Conservation (phyloP, 2,329 filamentous ascomycete genomes). For the Hypoxylon sp. region DNA sequence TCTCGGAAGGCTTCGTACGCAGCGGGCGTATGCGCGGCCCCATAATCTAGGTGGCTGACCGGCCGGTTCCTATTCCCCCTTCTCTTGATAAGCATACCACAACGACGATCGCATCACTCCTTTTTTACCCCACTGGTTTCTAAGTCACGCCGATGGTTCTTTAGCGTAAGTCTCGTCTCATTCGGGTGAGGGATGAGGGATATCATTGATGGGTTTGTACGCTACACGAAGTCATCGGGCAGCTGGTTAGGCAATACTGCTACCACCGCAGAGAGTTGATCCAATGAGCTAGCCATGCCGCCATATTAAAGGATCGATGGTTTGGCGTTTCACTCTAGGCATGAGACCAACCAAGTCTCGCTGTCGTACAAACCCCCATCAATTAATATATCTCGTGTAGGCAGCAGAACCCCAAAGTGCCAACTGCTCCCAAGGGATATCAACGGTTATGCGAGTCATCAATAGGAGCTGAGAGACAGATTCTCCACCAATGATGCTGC, state of each 20-base stretch:
- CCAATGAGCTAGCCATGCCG: not conserved
- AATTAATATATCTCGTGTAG: constrained; percentile 17
- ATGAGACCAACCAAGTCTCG: constrained; percentile 3
- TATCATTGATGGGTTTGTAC: constrained; percentile 19
- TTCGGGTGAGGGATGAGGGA: constrained; percentile 9
- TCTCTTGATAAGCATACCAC: constrained; percentile 2
- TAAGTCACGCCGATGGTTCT: constrained; percentile 1
- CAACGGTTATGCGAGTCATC: constrained; percentile 39
- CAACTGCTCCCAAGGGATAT: constrained; percentile 21
- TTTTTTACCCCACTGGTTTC: constrained; percentile 4
- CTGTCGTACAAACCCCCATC: constrained; percentile 11
- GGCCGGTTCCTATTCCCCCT: constrained; percentile 17
- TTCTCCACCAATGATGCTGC: constrained; percentile 14
- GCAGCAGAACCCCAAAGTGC: constrained; percentile 4
- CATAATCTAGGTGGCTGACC: constrained; percentile 14
- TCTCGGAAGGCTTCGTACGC: constrained; percentile 40
- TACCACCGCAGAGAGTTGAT: not conserved
- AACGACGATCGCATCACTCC: constrained; percentile 7
- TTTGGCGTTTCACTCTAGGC: constrained; percentile 1
- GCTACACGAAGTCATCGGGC: constrained; percentile 23
- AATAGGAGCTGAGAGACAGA: constrained; percentile 12
- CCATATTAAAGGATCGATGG: not conserved
- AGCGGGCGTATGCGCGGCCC: constrained; percentile 35
- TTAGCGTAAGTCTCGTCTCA: constrained; percentile 15
- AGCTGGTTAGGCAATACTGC: constrained; percentile 4